Base-by-base conservation (phyloP, 495 filamentous ascomycete genomes). In the Aspergillus hancockii region DNA sequence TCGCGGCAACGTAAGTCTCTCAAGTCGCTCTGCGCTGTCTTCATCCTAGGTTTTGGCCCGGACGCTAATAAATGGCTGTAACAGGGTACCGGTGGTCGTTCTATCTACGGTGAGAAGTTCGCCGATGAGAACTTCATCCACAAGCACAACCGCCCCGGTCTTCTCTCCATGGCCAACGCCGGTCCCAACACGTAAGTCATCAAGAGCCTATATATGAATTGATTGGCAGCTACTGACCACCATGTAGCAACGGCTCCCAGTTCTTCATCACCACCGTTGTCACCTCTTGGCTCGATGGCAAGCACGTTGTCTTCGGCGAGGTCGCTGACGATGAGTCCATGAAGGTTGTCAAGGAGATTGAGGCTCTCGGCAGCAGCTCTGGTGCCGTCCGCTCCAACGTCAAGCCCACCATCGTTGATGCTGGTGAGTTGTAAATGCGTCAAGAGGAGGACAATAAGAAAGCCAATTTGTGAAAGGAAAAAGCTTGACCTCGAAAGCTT, bases 231-330 rank as follows among this genome's bases (percentile, higher is more conserved):
- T 7, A 50, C 34, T 52, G 30, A 52, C 47, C 6, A 51, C 36
- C 25, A 18, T 64, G 7, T 59, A 97, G 94, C 75, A 99, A 98
- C 74, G 94, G 95, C 66, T 92, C 88, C 59, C 95, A 98, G 74
- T 99, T 99, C 86, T 99, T 98, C 84, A 79, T 99, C 72, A 99
- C 94, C 57, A 98, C 95, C 32, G 89, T 95, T 61, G 79, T 84
- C 25, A 99, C 94, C 43, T 87, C 88, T 30, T 95, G 97, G 81
- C 86, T 99, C 54, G 91, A 98, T 71, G 86, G 88, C 65, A 98
- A 98, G 81, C 94, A 99, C 79, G 94, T 99, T 57, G 94, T 99
- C 57, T 99, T 98, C 75, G 94, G 94, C 61, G 89, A 98, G 75
- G 93, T 99, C 45, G 81, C 83, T 52, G 87, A 91, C 58, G 68